Evolutionary conservation across 352 stramenopile species (phyloP).

Genomic region (Phytophthora ohioensis): DNA sequence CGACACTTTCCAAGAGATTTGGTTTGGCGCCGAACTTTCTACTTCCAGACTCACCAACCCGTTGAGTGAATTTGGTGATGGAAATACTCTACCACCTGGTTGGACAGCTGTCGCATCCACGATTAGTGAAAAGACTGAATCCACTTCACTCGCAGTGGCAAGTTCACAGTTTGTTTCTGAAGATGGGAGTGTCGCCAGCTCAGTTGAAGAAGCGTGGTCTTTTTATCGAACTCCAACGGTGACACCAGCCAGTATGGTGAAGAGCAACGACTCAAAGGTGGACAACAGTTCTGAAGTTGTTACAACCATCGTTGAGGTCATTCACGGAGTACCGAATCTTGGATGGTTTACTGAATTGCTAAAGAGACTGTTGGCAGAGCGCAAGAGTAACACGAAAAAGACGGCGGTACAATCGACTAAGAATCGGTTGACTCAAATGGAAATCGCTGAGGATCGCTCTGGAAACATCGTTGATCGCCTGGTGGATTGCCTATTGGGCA

Average conservation of each 20-base stretch:
- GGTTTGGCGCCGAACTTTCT: slow-evolving; percentile 77
- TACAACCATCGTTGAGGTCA: slow-evolving; percentile 80
- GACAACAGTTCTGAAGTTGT: slow-evolving; percentile 71
- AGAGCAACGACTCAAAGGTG: slow-evolving; percentile 66
- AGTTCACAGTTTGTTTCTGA: slow-evolving; percentile 63
- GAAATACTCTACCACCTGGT: slow-evolving; percentile 55
- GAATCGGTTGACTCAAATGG: slow-evolving; percentile 58
- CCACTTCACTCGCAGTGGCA: neutral
- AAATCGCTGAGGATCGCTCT: slow-evolving; percentile 58
- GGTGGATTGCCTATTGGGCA: slow-evolving; percentile 66
- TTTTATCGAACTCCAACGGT: slow-evolving; percentile 60
- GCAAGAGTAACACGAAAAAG: slow-evolving; percentile 27
- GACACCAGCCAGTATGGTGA: slow-evolving; percentile 70
- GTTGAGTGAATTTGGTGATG: slow-evolving; percentile 51
- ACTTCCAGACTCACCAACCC: slow-evolving; percentile 48
- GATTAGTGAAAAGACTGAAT: slow-evolving; percentile 3
- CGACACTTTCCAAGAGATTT: slow-evolving; percentile 87
- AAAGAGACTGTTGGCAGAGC: slow-evolving; percentile 60
- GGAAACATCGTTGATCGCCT: slow-evolving; percentile 75
- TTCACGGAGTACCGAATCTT: slow-evolving; percentile 72
- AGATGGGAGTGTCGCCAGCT: slow-evolving; percentile 56
- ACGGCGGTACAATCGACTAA: slow-evolving; percentile 35
- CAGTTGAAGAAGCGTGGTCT: slow-evolving; percentile 71
- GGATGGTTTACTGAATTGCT: slow-evolving; percentile 81
- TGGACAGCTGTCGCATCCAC: slow-evolving; percentile 47